Percentiles rank a stretch among this genome's conserved stretches.
Evolutionary conservation across 768 basidiomycete genomes (phyloP).

Genomic region (Calocybe indica): DNA sequence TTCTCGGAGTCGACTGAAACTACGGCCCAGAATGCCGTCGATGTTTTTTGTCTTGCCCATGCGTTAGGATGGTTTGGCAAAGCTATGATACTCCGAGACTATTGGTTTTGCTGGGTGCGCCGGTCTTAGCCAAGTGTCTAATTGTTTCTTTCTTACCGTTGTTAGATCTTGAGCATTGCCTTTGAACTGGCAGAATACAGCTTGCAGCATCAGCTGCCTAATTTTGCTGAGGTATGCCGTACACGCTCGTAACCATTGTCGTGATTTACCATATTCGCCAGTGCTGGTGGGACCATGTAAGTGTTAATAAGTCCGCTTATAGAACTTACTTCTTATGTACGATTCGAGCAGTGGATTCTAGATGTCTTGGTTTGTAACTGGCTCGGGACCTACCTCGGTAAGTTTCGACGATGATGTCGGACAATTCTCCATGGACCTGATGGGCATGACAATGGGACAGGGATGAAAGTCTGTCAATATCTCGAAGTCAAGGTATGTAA

Average conservation of each 20-base stretch:
- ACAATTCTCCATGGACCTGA: conserved; percentile 5
- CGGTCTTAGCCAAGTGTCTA: not conserved
- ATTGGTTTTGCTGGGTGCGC: conserved; percentile 90
- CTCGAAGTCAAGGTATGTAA: conserved; percentile 75
- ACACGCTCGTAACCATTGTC: conserved; percentile 4
- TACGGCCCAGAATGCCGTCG: conserved; percentile 58
- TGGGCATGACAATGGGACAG: conserved; percentile 23
- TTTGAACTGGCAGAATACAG: conserved; percentile 90
- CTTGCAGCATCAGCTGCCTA: conserved; percentile 80
- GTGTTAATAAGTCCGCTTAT: conserved; percentile 17
- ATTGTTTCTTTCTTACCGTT: conserved; percentile 9
- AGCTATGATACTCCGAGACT: conserved; percentile 83
- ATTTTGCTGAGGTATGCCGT: conserved; percentile 73
- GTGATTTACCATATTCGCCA: conserved; percentile 23
- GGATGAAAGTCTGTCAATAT: conserved; percentile 85
- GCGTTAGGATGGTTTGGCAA: conserved; percentile 89
- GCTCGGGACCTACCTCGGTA: conserved; percentile 79
- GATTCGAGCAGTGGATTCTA: conserved; percentile 62
- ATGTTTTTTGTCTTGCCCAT: conserved; percentile 85
- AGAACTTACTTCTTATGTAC: conserved; percentile 5
- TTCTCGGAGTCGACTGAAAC: not conserved
- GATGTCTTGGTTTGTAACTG: conserved; percentile 87
- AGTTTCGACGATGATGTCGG: conserved; percentile 13
- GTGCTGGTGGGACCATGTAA: conserved; percentile 94
- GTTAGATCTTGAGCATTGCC: conserved; percentile 77